Conservation (phyloP, 2,329 filamentous ascomycete genomes). For the Alternaria incomplexa region DNA sequence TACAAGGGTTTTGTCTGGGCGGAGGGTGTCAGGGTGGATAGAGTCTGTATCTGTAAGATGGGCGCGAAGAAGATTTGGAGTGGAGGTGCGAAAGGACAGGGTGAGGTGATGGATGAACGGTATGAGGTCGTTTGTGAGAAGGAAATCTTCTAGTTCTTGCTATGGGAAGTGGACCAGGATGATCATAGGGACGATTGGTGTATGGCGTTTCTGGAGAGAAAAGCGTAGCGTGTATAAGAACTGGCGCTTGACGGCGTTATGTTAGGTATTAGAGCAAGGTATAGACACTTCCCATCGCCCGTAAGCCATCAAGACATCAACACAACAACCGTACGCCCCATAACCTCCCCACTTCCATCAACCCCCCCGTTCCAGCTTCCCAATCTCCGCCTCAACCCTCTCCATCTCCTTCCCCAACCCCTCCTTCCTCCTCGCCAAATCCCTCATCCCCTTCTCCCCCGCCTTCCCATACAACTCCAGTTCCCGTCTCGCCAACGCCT, state of each 20-base stretch:
- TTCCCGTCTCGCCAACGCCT: constrained; percentile 39
- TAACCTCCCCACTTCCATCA: no score
- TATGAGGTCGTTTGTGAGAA: constrained; percentile 58
- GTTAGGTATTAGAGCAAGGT: no score
- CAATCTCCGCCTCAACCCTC: constrained; percentile 10
- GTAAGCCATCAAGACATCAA: no score
- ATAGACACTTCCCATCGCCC: no score
- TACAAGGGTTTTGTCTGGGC: constrained; percentile 76
- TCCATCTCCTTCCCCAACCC: constrained; percentile 26
- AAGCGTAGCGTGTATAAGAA: no score
- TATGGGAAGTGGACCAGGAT: no score
- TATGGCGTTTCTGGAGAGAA: no score
- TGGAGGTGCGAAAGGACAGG: constrained; percentile 44
- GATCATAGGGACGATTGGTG: no score
- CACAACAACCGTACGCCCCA: no score
- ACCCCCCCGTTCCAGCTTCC: not conserved
- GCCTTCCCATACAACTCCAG: constrained; percentile 46
- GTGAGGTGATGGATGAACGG: constrained; percentile 58
- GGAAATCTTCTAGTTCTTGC: constrained; percentile 23
- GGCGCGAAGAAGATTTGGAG: constrained; percentile 71
- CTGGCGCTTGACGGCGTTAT: no score
- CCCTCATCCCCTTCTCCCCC: constrained; percentile 45
- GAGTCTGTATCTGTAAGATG: constrained; percentile 84
- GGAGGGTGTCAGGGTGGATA: constrained; percentile 68
- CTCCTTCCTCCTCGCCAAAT: constrained; percentile 50